phyloP scores from a whole-genome alignment of 2,329 filamentous ascomycete species.

The Daldinia eschscholtzii region DNA sequence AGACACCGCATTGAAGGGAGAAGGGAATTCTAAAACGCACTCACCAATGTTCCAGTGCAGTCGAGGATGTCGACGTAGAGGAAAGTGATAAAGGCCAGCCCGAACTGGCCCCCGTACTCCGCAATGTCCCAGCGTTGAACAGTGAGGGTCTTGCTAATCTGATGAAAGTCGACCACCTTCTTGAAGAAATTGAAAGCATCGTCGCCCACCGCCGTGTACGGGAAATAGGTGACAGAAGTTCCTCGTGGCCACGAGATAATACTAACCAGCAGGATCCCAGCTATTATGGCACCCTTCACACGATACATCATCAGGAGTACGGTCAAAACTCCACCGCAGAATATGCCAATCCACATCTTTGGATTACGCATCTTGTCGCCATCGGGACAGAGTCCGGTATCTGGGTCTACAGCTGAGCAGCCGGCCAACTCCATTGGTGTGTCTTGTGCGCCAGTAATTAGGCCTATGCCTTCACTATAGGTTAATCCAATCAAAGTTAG shows the following conservation, averaged over 20 bases:
- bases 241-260: slow-evolving; percentile 89
- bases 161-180: slow-evolving; percentile 86
- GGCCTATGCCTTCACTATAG: slow-evolving; percentile 85
- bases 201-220: slow-evolving; percentile 76
- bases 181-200: slow-evolving; percentile 87
- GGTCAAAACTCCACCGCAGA: slow-evolving; percentile 85
- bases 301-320: slow-evolving; percentile 86
- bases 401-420: slow-evolving; percentile 63
- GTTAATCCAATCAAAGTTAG: slow-evolving; percentile 81
- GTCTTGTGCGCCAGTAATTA: slow-evolving; percentile 75
- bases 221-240: slow-evolving; percentile 84
- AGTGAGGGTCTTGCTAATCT: slow-evolving; percentile 75
- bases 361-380: slow-evolving; percentile 83
- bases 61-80: slow-evolving; percentile 92
- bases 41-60: slow-evolving; percentile 76
- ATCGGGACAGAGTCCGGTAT: slow-evolving; percentile 70
- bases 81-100: slow-evolving; percentile 87
- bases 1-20: background rate
- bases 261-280: slow-evolving; percentile 84
- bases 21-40: background rate
- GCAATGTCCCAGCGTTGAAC: slow-evolving; percentile 81
- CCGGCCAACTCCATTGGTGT: slow-evolving; percentile 83
- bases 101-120: slow-evolving; percentile 79
- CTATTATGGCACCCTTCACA: slow-evolving; percentile 87
- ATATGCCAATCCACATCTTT: slow-evolving; percentile 89